A percentile compares a stretch with the other conserved stretches of the same genome.
phyloP scores from a whole-genome alignment of 305 asterid genomes.

The Fraxinus dipetala region DNA sequence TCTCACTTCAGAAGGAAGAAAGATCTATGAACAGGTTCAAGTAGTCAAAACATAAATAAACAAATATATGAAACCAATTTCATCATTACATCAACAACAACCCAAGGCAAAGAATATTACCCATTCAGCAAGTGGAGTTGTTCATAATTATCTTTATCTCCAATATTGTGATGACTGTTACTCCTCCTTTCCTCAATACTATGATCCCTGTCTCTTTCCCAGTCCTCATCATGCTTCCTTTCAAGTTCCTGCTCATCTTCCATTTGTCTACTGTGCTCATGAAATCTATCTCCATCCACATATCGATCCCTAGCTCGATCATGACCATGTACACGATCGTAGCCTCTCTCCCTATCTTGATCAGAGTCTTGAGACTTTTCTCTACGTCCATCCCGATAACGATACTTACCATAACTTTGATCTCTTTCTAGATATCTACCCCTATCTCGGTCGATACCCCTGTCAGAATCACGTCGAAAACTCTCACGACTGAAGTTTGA shows the following conservation, averaged over 20 bases:
- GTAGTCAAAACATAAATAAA: slow-evolving; percentile 4
- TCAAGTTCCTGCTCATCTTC: slow-evolving; percentile 47
- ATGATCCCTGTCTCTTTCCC: slow-evolving; percentile 42
- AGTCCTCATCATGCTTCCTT: slow-evolving; percentile 49
- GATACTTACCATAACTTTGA: slow-evolving; percentile 39
- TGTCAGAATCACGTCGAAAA: slow-evolving; percentile 47
- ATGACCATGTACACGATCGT: slow-evolving; percentile 38
- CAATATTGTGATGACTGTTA: slow-evolving; percentile 38
- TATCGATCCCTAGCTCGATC: slow-evolving; percentile 46
- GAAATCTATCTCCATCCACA: slow-evolving; percentile 48
- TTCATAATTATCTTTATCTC: slow-evolving; percentile 37
- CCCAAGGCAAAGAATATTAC: slow-evolving; percentile 28
- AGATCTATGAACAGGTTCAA: slow-evolving; percentile 7
- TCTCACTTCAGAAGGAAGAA: not conserved
- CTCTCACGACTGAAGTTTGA: slow-evolving; percentile 51
- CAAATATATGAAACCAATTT: not conserved
- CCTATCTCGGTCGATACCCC: slow-evolving; percentile 44
- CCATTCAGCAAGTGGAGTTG: slow-evolving; percentile 36
- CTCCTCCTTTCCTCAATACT: slow-evolving; percentile 41
- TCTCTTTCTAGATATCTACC: slow-evolving; percentile 54
- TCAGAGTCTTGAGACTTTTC: slow-evolving; percentile 51
- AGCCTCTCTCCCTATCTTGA: slow-evolving; percentile 49
- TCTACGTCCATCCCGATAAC: slow-evolving; percentile 43
- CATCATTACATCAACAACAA: slow-evolving; percentile 10
- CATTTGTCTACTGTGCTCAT: slow-evolving; percentile 33